Base-by-base conservation (phyloP, 2,329 filamentous ascomycete genomes). In the Beauveria australis region DNA sequence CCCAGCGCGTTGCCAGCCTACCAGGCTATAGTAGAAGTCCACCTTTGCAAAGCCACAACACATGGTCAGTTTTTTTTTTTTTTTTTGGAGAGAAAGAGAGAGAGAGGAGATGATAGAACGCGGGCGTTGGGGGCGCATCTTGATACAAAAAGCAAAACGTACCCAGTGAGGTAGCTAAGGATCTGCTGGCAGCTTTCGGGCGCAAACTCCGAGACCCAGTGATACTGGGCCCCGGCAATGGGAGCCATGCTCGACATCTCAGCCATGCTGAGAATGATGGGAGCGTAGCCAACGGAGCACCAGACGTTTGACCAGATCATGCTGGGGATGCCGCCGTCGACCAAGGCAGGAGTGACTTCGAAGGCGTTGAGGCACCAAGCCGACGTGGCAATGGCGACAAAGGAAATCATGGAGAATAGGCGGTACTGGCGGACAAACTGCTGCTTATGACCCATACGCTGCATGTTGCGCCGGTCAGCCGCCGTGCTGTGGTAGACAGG, bases 161-260 rank as follows among this genome's bases (percentile, higher is more conserved):
- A 61, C 59, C 59, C 59, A 24, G 52, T 53, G 12, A 61, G 24
- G 40, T 51, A 61, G 46, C 59, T 61, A 9, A 61, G 53, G 10
- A 57, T 44, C 40, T 24, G 51, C 41, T 64, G 62, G n/a, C 52
- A 62, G 40, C 19, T 59, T 12, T 61, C 57, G 18, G 62, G 62
- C 1, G 62, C 57, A 47, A 64, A 64, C 33, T 64, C 62, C 44
- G 61, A 62, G 7, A 64, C 62, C 65, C 65, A 66, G 43, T 66
- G 65, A 22, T 66, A 66, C 46, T 66, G 65, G 2, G 64, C 64
- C 9, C 65, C 65, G 8, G 65, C 64, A 24, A 66, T 66, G 16
- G 65, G 65, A 0, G 63, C 63, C 14, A 66, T 66, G 22, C 64
- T 62, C 2, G 65, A 48, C 19, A 66, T 64, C 37, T 66, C 65